Percentiles rank a stretch among this genome's conserved stretches.
Evolutionary conservation across 2,329 filamentous ascomycete genomes (phyloP).

Genomic region (Claviceps paspali): DNA sequence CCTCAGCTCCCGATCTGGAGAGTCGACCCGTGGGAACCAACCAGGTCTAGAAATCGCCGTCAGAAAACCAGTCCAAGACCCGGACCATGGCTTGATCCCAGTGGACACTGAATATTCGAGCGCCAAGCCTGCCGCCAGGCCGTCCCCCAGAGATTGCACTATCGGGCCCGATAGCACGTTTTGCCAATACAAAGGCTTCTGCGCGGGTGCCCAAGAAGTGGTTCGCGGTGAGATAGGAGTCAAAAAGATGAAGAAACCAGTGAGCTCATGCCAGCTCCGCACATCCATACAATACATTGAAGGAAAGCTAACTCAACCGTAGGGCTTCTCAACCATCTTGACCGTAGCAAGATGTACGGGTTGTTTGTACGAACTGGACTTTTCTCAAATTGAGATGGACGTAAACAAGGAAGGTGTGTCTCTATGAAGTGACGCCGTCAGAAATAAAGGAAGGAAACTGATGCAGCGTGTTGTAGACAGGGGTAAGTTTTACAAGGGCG

Average conservation of each 20-base stretch:
- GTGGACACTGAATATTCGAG: constrained; percentile 7
- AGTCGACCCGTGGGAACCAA: neutral
- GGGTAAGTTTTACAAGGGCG: constrained; percentile 31
- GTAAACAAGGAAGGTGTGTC: constrained; percentile 29
- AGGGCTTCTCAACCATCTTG: constrained; percentile 27
- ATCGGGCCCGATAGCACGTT: constrained; percentile 34
- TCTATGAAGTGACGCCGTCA: neutral
- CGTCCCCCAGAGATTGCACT: constrained; percentile 19
- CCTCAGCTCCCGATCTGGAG: neutral
- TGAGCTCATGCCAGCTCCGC: constrained; percentile 10
- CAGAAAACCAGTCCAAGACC: neutral
- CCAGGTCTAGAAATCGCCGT: constrained; percentile 2
- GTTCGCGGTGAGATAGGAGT: constrained; percentile 32
- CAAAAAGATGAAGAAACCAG: constrained; percentile 34
- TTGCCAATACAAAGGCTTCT: constrained; percentile 37
- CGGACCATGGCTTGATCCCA: constrained; percentile 10
- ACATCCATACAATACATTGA: neutral
- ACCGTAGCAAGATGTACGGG: constrained; percentile 35
- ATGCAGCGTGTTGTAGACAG: constrained; percentile 4
- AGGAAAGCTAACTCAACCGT: constrained; percentile 1
- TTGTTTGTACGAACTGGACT: constrained; percentile 40
- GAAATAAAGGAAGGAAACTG: neutral
- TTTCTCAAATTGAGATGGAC: constrained; percentile 35
- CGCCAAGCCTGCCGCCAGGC: neutral
- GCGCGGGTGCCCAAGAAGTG: constrained; percentile 36